Percentiles rank a stretch among this genome's conserved stretches.
These are phyloP conservation scores for Ophiostoma himal-ulmi DNA, from an alignment of 2,329 filamentous ascomycete species.

Conservation along the genomic window DNA sequence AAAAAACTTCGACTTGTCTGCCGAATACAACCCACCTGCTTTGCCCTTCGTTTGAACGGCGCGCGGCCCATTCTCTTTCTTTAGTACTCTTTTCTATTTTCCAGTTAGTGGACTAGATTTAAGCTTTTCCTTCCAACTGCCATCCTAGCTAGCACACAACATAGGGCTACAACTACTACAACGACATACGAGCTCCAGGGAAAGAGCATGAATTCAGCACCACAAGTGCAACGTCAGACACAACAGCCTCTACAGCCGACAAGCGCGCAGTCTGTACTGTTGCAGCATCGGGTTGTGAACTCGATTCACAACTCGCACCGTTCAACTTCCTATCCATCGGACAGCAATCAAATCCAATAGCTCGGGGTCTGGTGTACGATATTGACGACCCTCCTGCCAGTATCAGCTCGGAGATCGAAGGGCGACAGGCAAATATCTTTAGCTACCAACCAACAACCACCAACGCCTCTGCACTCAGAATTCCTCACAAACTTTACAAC, in stretches of 20 bases:
- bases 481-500: not conserved
- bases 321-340: not conserved
- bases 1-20: not conserved
- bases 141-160: not conserved
- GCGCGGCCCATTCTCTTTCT: no score
- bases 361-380: no score
- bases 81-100: not conserved
- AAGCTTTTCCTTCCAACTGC: not conserved
- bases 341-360: not conserved
- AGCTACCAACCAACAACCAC: not conserved
- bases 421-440: no score
- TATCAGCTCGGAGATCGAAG: no score
- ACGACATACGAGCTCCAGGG: not conserved
- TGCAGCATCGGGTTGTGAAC: not conserved
- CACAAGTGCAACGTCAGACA: constrained; percentile 9
- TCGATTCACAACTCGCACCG: not conserved
- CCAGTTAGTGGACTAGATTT: not conserved
- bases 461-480: not conserved
- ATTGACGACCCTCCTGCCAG: no score
- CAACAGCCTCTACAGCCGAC: no score
- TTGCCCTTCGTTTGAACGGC: not conserved
- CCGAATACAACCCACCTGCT: constrained; percentile 6
- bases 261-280: not conserved
- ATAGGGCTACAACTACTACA: not conserved
- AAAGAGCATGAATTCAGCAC: not conserved